Evolutionary conservation across 176 grass and related monocot genomes (phyloP).

Genomic region (Bonia amplexicaulis): DNA sequence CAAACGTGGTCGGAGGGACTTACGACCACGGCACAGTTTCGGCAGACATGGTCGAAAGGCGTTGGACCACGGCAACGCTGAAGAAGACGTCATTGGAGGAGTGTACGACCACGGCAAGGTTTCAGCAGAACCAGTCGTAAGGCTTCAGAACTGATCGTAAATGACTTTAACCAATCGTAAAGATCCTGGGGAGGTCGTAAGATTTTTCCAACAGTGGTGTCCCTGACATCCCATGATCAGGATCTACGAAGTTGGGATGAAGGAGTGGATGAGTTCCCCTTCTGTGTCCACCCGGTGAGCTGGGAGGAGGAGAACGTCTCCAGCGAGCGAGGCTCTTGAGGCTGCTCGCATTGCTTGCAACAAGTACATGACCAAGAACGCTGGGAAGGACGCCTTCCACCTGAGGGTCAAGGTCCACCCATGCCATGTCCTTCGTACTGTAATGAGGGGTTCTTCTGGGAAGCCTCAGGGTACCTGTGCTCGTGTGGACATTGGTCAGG

Average conservation of each 20-base stretch:
- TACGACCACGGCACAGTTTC: too few relatives aligned
- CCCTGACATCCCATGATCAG: constrained; percentile 45
- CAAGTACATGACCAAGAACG: constrained; percentile 48
- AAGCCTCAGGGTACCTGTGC: constrained; percentile 51
- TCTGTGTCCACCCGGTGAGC: constrained; percentile 25
- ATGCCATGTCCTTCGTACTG: too few relatives aligned
- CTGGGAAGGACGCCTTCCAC: background rate
- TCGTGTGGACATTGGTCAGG: constrained; percentile 40
- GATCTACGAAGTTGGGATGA: constrained; percentile 41
- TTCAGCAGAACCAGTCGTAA: too few relatives aligned
- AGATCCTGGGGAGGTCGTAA: too few relatives aligned
- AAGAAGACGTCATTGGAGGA: too few relatives aligned
- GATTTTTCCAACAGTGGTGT: background rate
- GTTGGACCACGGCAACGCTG: too few relatives aligned
- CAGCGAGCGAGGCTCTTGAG: constrained; percentile 38
- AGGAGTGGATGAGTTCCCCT: constrained; percentile 44
- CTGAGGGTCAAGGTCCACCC: too few relatives aligned
- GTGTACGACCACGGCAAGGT: too few relatives aligned
- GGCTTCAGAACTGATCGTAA: too few relatives aligned
- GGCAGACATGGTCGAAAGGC: too few relatives aligned
- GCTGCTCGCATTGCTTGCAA: constrained; percentile 52
- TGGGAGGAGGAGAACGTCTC: constrained; percentile 43
- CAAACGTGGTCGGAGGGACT: too few relatives aligned
- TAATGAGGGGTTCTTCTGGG: constrained; percentile 38
- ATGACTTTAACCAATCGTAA: too few relatives aligned